These are phyloP conservation scores for Taxillus chinensis DNA, from an alignment of 164 flowering plant species.

Conservation along the genomic window DNA sequence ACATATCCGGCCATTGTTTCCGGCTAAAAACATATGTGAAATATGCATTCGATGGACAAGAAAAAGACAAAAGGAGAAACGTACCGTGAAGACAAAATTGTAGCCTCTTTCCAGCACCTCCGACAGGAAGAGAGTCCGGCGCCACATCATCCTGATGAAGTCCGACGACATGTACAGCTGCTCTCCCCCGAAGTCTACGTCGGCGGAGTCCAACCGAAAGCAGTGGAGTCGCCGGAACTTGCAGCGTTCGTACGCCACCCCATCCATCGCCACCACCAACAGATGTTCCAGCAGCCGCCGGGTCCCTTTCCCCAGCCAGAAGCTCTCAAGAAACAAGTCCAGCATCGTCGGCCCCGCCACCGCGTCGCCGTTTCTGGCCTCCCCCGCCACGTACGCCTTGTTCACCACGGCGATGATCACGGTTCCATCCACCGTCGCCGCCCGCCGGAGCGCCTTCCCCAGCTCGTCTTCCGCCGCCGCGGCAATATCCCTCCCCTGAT, in stretches of 20 bases:
- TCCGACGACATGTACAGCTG: constrained; percentile 61
- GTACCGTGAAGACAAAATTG: constrained; percentile 71
- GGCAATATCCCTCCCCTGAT: not conserved
- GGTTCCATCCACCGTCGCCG: constrained; percentile 44
- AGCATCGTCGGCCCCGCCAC: constrained; percentile 35
- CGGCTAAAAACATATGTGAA: no score
- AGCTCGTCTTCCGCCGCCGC: constrained; percentile 23
- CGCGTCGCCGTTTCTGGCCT: constrained; percentile 18
- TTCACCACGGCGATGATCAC: constrained; percentile 57
- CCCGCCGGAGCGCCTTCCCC: constrained; percentile 25
- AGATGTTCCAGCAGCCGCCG: constrained; percentile 35
- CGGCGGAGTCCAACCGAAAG: constrained; percentile 42
- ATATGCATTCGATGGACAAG: no score
- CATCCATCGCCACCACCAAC: constrained; percentile 52
- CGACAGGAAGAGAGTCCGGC: constrained; percentile 45
- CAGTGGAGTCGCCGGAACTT: constrained; percentile 40
- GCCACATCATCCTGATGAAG: constrained; percentile 85
- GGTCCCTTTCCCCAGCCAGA: constrained; percentile 61
- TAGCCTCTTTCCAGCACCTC: constrained; percentile 59
- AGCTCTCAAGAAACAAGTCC: constrained; percentile 55
- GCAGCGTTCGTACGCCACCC: constrained; percentile 52
- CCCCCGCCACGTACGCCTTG: constrained; percentile 55
- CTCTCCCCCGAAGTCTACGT: constrained; percentile 51
- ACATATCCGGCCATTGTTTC: no score
- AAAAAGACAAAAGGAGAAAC: no score